A percentile compares a stretch with the other conserved stretches of the same genome.
These are phyloP conservation scores for Coniochaeta prunicola DNA, from an alignment of 2,329 filamentous ascomycete species.

Conservation along the genomic window DNA sequence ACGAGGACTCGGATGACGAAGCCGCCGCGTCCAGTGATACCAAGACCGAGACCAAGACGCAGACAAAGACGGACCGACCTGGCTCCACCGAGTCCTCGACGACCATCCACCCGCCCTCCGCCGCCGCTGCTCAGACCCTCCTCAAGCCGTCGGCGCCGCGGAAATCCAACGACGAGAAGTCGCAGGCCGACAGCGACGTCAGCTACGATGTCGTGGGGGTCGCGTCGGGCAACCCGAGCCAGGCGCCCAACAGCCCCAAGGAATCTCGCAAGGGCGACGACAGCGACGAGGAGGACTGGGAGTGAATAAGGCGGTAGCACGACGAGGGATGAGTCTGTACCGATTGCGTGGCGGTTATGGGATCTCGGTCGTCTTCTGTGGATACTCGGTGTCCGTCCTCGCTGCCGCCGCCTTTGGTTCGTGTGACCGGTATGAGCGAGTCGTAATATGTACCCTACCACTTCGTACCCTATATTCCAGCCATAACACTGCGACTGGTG, in stretches of 20 bases:
- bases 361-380: background rate
- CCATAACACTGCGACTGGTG: background rate
- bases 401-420: background rate
- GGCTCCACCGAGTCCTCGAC: slow-evolving; percentile 50
- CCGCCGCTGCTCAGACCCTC: slow-evolving; percentile 18
- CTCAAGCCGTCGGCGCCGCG: slow-evolving; percentile 61
- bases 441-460: background rate
- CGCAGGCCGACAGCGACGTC: slow-evolving; percentile 85
- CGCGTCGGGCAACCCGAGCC: slow-evolving; percentile 67
- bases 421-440: background rate
- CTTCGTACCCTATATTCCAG: background rate
- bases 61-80: slow-evolving; percentile 25
- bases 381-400: background rate
- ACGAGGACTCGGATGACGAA: slow-evolving; percentile 28
- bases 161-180: slow-evolving; percentile 80
- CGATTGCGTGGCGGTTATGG: too few species aligned
- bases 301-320: slow-evolving; percentile 35
- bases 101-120: slow-evolving; percentile 46
- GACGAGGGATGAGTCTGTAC: background rate
- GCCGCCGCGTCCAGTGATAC: slow-evolving; percentile 17
- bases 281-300: slow-evolving; percentile 71
- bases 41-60: slow-evolving; percentile 18
- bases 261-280: slow-evolving; percentile 43
- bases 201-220: slow-evolving; percentile 91
- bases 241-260: slow-evolving; percentile 63